phyloP scores from a whole-genome alignment of 495 filamentous ascomycete species.

The Hypomontagnella monticulosa region DNA sequence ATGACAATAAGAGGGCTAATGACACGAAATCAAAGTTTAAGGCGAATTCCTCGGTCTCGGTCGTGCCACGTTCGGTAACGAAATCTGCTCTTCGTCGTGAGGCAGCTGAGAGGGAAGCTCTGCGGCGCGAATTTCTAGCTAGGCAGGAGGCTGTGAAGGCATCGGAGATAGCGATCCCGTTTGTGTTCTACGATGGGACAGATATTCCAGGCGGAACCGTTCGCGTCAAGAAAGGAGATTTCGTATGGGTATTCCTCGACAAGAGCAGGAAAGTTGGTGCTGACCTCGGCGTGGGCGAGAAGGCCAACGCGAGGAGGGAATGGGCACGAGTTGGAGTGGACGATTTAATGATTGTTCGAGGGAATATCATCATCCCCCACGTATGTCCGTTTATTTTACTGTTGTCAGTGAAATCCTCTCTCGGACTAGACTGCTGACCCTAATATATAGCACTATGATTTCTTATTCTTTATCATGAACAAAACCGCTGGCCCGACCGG shows the following conservation, averaged over 20 bases:
- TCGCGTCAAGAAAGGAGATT: conserved; percentile 91
- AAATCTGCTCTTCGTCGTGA: conserved; percentile 86
- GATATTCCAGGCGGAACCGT: conserved; percentile 86
- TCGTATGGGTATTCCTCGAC: conserved; percentile 90
- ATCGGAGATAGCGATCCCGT: conserved; percentile 90
- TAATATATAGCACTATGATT: conserved; percentile 85
- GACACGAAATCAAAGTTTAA: conserved; percentile 63
- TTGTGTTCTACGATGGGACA: conserved; percentile 98
- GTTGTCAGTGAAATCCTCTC: not conserved
- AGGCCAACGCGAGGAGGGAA: conserved; percentile 73
- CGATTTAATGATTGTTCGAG: conserved; percentile 92
- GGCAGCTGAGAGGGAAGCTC: conserved; percentile 78
- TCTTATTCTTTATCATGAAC: conserved; percentile 97
- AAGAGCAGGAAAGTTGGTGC: conserved; percentile 89
- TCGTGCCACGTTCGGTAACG: conserved; percentile 82
- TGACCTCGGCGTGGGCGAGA: conserved; percentile 76
- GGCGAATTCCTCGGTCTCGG: conserved; percentile 71
- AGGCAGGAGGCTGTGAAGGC: conserved; percentile 89
- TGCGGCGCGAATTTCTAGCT: conserved; percentile 84
- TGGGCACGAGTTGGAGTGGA: conserved; percentile 97
- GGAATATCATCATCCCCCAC: conserved; percentile 93
- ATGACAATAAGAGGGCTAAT: conserved; percentile 71
- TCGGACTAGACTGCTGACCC: conserved; percentile 29
- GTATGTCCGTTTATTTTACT: conserved; percentile 62
- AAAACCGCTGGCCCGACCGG: conserved; percentile 75